Evolutionary conservation across 768 basidiomycete species (phyloP).

Genomic region (Russula emetica): DNA sequence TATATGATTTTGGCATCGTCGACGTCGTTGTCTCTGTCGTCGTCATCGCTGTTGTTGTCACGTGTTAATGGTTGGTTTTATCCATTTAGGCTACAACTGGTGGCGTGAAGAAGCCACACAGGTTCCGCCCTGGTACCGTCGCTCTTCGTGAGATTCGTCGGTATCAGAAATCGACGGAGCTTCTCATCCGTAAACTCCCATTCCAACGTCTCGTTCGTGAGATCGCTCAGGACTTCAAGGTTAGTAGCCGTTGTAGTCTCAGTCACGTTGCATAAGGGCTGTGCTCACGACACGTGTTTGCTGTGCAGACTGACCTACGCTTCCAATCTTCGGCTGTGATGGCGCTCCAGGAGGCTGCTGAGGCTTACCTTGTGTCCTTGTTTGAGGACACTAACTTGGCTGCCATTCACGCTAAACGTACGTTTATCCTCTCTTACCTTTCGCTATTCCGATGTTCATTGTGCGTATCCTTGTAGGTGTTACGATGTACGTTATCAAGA

Average conservation of each 20-base stretch:
- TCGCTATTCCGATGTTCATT: neutral
- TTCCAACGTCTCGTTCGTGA: slow-evolving; percentile 98
- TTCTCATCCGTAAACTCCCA: slow-evolving; percentile 98
- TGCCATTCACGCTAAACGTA: slow-evolving; percentile 82
- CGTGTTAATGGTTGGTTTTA: slow-evolving; percentile 20
- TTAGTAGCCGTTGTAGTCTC: slow-evolving; percentile 31
- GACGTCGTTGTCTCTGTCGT: slow-evolving; percentile 29
- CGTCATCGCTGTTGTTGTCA: slow-evolving; percentile 24
- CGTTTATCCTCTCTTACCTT: neutral
- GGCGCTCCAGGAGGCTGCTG: slow-evolving; percentile 90
- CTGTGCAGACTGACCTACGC: slow-evolving; percentile 72
- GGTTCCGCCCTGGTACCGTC: slow-evolving; percentile 97
- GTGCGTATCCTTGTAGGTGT: slow-evolving; percentile 13
- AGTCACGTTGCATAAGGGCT: neutral
- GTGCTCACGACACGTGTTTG: slow-evolving; percentile 17
- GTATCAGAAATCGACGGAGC: slow-evolving; percentile 98
- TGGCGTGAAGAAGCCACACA: slow-evolving; percentile 99
- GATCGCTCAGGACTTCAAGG: slow-evolving; percentile 97
- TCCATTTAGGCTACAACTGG: slow-evolving; percentile 65
- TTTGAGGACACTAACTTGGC: slow-evolving; percentile 91
- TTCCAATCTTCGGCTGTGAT: slow-evolving; percentile 96
- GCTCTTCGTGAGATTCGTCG: slow-evolving; percentile 98
- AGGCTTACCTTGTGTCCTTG: slow-evolving; percentile 82
- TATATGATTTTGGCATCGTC: slow-evolving; percentile 29
- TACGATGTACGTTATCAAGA: slow-evolving; percentile 25